phyloP scores from a whole-genome alignment of 495 filamentous ascomycete genomes.

The Stereocaulon alpinum region DNA sequence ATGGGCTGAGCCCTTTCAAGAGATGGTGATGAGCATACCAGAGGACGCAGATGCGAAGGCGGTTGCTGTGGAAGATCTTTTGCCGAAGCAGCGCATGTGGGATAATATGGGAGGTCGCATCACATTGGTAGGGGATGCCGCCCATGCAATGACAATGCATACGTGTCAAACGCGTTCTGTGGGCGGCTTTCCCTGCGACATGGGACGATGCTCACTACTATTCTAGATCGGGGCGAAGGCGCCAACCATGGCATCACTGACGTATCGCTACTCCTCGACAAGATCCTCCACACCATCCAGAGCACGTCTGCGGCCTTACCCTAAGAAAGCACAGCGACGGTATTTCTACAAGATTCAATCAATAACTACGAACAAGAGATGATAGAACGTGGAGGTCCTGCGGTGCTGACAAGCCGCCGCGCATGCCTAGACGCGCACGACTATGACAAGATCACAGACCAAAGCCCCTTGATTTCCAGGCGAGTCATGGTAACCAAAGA shows the following conservation, averaged over 20 bases:
- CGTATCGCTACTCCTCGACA: constrained; percentile 30
- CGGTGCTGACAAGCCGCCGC: constrained; percentile 45
- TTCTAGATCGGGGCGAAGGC: constrained; percentile 45
- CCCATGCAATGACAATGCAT: constrained; percentile 52
- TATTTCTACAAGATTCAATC: constrained; percentile 28
- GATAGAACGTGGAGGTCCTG: constrained; percentile 37
- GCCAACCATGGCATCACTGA: constrained; percentile 51
- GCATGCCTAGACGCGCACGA: constrained; percentile 57
- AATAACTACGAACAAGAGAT: constrained; percentile 42
- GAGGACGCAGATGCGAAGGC: constrained; percentile 37
- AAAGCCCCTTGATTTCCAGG: constrained; percentile 28
- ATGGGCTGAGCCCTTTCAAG: constrained; percentile 48
- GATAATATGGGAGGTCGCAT: constrained; percentile 32
- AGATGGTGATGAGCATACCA: constrained; percentile 36
- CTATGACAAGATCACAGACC: constrained; percentile 33
- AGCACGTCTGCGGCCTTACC: background rate
- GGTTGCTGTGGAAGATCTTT: constrained; percentile 44
- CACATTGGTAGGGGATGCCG: constrained; percentile 42
- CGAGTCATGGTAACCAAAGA: constrained; percentile 16
- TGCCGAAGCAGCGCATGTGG: constrained; percentile 27
- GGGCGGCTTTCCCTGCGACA: background rate
- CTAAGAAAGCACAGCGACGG: constrained; percentile 3
- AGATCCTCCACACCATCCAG: constrained; percentile 19
- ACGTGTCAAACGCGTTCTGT: constrained; percentile 16
- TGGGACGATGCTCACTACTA: constrained; percentile 1